Base-by-base conservation (phyloP, 345 rosid species). In the Syzygium grande region DNA sequence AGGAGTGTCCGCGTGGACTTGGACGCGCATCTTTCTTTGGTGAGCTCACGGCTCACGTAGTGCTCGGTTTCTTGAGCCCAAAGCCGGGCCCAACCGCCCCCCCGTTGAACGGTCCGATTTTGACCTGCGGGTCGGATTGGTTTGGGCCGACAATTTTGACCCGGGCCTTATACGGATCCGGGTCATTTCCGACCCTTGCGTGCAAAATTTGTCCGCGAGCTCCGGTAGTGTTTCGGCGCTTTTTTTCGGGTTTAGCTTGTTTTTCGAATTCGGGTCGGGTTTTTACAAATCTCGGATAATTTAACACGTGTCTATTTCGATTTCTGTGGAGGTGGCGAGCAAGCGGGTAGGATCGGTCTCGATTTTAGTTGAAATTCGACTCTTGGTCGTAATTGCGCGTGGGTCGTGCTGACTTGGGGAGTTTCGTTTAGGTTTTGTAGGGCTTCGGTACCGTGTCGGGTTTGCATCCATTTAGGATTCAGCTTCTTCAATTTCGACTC, bases 31-130 rank as follows among this genome's bases (percentile, higher is more conserved):
- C 7, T 38, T n/a, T n/a, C n/a, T n/a, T n/a, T 5, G 7, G 51
- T 87, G 89, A 87, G 63, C 63, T 87, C 89, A 87, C 68, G 52
- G 89, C 89, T 43, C 38, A 87, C 89, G 89, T 65, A 84, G 84
- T 13, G 2, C 23, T 1, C 13, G 1, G 58, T 46, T 49, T 21
- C 46, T 49, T 84, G 84, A 86, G 89, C 86, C 89, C 34, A 34
- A 59, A 68, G 79, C 46, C 46, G 46, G 46, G 46, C 79, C 79
- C 79, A 68, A 9, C 79, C 25, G 5, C 34, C 43, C 43, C 43
- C 5, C 22, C 43, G 38, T 34, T 30, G 79, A 68, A 2, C 4
- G 43, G 43, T 16, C 46, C 19, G 2, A 21, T 34, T 38, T 68
- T 68, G 79, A 68, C 43, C 46, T 46, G 79, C 46, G 23, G 79